Evolutionary conservation across 202 grass and related monocot species (phyloP).

Genomic region (Elaeis oleifera): DNA sequence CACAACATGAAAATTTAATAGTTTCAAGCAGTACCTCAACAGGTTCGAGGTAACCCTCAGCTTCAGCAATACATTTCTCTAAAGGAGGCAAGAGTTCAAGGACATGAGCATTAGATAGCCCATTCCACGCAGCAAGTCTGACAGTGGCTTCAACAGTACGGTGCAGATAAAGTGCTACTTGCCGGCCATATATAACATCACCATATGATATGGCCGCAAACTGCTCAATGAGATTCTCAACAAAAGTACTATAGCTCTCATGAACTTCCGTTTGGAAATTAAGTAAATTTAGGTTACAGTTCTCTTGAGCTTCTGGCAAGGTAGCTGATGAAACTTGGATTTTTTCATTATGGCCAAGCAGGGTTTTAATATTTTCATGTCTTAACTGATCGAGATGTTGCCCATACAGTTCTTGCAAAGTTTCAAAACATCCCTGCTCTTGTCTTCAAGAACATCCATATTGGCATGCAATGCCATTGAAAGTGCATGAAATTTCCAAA

Average conservation of each 20-base stretch:
- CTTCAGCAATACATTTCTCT: slow-evolving; percentile 59
- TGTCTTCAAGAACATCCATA: slow-evolving; percentile 75
- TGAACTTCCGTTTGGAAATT: slow-evolving; percentile 73
- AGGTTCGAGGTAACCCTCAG: slow-evolving; percentile 74
- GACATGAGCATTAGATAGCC: slow-evolving; percentile 52
- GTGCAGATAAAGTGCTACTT: slow-evolving; percentile 87
- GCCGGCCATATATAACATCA: slow-evolving; percentile 67
- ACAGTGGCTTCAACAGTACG: slow-evolving; percentile 45
- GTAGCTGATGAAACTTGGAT: not conserved
- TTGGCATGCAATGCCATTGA: slow-evolving; percentile 50
- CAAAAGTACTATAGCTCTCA: slow-evolving; percentile 82
- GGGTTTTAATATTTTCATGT: slow-evolving; percentile 17
- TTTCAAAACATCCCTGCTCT: slow-evolving; percentile 56
- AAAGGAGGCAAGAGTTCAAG: slow-evolving; percentile 74
- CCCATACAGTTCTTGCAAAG: slow-evolving; percentile 83
- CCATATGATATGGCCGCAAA: slow-evolving; percentile 81
- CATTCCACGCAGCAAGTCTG: slow-evolving; percentile 67
- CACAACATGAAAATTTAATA: slow-evolving; percentile 8
- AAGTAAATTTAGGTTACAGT: slow-evolving; percentile 35
- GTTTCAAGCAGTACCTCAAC: slow-evolving; percentile 47
- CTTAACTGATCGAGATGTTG: slow-evolving; percentile 31
- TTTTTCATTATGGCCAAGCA: slow-evolving; percentile 19
- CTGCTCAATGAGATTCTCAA: slow-evolving; percentile 73
- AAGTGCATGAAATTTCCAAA: slow-evolving; percentile 94
- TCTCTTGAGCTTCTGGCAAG: slow-evolving; percentile 21